These are phyloP conservation scores for Tanacetum coccineum DNA, from an alignment of 129 eudicot species.

Conservation along the genomic window DNA sequence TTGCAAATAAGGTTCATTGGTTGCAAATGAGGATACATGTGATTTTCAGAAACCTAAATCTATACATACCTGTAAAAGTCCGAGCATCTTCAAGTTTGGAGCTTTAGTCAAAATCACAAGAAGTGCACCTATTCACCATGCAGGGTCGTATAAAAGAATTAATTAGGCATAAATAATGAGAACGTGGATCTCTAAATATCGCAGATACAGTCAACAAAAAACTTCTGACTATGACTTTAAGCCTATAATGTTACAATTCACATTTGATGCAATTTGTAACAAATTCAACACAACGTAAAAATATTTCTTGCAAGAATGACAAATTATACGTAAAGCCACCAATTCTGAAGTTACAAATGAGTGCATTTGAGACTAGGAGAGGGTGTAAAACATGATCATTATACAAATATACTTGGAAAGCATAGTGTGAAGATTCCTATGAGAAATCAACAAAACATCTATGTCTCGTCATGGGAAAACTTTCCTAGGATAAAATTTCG, in stretches of 20 bases:
- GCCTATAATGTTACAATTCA: not conserved
- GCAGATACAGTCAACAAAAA: slow-evolving; percentile 8
- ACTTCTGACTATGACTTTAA: not conserved
- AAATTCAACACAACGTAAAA: not conserved
- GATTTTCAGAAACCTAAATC: not conserved
- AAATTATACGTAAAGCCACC: no score
- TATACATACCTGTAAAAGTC: slow-evolving; percentile 75
- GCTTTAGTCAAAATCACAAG: slow-evolving; percentile 65
- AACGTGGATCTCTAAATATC: not conserved
- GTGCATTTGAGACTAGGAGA: no score
- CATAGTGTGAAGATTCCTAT: not conserved
- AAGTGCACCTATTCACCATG: slow-evolving; percentile 74
- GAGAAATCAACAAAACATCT: not conserved
- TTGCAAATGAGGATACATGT: slow-evolving; percentile 7
- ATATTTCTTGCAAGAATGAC: not conserved
- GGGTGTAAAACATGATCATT: no score
- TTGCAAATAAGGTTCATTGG: not conserved
- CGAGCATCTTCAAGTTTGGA: slow-evolving; percentile 96
- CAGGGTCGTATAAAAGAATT: slow-evolving; percentile 19
- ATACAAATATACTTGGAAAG: not conserved
- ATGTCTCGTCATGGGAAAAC: no score
- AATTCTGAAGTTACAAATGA: no score
- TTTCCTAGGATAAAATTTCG: no score
- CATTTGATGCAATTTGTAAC: not conserved
- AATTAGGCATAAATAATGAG: not conserved